Conservation (phyloP, 1,284 basidiomycete genomes). For the Cryptococcus sp. region DNA sequence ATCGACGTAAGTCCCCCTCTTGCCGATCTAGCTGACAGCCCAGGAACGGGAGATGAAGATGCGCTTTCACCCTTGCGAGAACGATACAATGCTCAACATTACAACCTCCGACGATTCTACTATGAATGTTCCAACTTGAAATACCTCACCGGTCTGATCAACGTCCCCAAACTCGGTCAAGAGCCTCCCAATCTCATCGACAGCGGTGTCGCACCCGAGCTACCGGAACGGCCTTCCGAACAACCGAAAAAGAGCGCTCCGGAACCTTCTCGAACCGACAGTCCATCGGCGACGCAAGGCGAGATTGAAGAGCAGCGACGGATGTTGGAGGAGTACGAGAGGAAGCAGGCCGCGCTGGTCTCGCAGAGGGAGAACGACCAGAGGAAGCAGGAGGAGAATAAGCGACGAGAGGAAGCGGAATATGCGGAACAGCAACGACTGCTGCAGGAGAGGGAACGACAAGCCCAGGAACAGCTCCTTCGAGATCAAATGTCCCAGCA, state of each 20-base stretch:
- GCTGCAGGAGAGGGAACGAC: slow-evolving; percentile 76
- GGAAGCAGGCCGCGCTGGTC: slow-evolving; percentile 79
- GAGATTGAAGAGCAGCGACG: slow-evolving; percentile 89
- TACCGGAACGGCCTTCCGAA: slow-evolving; percentile 78
- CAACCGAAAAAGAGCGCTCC: slow-evolving; percentile 49
- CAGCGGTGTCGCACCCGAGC: slow-evolving; percentile 71
- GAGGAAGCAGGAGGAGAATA: slow-evolving; percentile 65
- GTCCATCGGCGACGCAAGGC: slow-evolving; percentile 65
- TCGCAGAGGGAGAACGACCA: slow-evolving; percentile 79
- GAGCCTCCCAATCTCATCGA: slow-evolving; percentile 91
- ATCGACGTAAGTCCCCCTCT: slow-evolving; percentile 51
- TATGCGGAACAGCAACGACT: slow-evolving; percentile 61
- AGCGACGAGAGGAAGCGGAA: slow-evolving; percentile 77
- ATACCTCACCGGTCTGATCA: slow-evolving; percentile 90
- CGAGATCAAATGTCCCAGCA: slow-evolving; percentile 70
- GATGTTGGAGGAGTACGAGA: slow-evolving; percentile 94
- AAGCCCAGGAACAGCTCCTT: slow-evolving; percentile 78
- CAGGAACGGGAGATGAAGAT: slow-evolving; percentile 80
- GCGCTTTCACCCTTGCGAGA: slow-evolving; percentile 77
- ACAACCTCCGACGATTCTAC: slow-evolving; percentile 88
- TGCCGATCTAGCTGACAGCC: not conserved
- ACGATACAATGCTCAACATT: slow-evolving; percentile 81
- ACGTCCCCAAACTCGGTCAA: slow-evolving; percentile 89
- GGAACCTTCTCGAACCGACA: slow-evolving; percentile 55
- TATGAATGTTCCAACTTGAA: slow-evolving; percentile 97